Conservation (phyloP, 2,329 filamentous ascomycete genomes). For the Diaporthe amygdali region DNA sequence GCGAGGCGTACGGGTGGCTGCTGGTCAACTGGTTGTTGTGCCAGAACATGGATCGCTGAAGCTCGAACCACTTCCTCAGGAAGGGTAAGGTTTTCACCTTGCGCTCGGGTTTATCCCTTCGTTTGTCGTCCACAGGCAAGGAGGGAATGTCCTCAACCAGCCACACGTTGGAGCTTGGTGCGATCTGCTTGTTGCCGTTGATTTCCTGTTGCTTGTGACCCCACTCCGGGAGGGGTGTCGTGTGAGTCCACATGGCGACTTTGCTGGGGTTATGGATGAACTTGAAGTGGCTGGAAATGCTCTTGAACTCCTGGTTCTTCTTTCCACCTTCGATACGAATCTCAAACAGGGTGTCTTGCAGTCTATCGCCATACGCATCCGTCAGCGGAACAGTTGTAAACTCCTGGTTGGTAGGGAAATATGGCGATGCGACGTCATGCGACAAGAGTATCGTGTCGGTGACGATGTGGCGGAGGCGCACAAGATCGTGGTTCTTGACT, state of each 20-base stretch:
- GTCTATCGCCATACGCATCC: slow-evolving; percentile 74
- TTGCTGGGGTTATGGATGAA: slow-evolving; percentile 92
- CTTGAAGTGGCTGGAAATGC: slow-evolving; percentile 92
- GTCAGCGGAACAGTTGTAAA: slow-evolving; percentile 83
- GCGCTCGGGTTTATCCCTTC: slow-evolving; percentile 76
- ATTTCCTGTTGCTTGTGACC: slow-evolving; percentile 97
- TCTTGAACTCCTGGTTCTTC: slow-evolving; percentile 82
- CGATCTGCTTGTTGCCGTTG: slow-evolving; percentile 97
- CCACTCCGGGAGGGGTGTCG: slow-evolving; percentile 95
- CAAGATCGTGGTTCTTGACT: slow-evolving; percentile 83
- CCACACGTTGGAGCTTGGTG: slow-evolving; percentile 92
- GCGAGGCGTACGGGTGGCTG: slow-evolving; percentile 93
- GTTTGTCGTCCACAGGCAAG: slow-evolving; percentile 71
- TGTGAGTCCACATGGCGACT: slow-evolving; percentile 99
- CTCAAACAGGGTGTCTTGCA: slow-evolving; percentile 92
- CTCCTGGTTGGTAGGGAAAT: slow-evolving; percentile 96
- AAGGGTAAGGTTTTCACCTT: slow-evolving; percentile 87
- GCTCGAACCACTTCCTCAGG: slow-evolving; percentile 91
- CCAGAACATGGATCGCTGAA: slow-evolving; percentile 98
- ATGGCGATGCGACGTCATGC: slow-evolving; percentile 96
- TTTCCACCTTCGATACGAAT: slow-evolving; percentile 89
- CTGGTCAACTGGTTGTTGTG: slow-evolving; percentile 98
- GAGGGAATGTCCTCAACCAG: slow-evolving; percentile 90
- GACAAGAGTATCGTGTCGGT: slow-evolving; percentile 88
- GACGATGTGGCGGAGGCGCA: slow-evolving; percentile 84